phyloP scores from a whole-genome alignment of 768 basidiomycete genomes.

The Inosperma sp. region DNA sequence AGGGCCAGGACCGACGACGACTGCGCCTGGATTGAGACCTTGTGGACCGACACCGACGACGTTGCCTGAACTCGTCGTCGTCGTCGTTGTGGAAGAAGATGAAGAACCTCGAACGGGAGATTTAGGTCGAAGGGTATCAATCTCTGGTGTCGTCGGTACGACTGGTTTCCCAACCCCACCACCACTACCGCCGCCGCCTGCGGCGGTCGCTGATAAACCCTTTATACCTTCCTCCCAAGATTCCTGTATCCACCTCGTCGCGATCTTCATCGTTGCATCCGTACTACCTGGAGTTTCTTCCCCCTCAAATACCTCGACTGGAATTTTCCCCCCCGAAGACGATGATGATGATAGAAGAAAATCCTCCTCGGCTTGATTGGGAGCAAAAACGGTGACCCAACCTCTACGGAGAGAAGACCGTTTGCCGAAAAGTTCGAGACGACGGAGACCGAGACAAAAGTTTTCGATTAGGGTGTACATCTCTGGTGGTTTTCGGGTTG shows the following conservation, averaged over 20 bases:
- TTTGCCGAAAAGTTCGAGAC: constrained; percentile 86
- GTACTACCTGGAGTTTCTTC: too few species aligned
- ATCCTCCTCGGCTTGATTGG: constrained; percentile 58
- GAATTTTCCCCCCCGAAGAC: constrained; percentile 7
- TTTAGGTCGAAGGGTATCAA: constrained; percentile 25
- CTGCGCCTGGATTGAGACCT: too few species aligned
- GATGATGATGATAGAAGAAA: constrained; percentile 36
- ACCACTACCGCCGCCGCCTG: too few species aligned
- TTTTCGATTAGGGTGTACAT: constrained; percentile 96
- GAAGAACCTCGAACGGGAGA: too few species aligned
- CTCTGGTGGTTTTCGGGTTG: constrained; percentile 87
- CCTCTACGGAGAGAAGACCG: constrained; percentile 71
- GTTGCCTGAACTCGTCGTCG: constrained; percentile 9
- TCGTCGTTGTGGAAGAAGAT: too few species aligned
- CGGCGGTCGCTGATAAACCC: too few species aligned
- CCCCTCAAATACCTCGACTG: constrained; percentile 33
- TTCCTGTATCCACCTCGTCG: constrained; percentile 55
- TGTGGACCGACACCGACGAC: constrained; percentile 3
- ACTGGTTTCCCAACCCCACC: constrained; percentile 18
- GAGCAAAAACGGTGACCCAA: constrained; percentile 84
- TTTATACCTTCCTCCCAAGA: constrained; percentile 61
- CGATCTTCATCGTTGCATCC: constrained; percentile 17
- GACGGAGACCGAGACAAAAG: constrained; percentile 89
- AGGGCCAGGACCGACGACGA: too few species aligned
- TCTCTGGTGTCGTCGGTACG: constrained; percentile 26